phyloP scores from a whole-genome alignment of 164 flowering plant genomes.

The Chimonanthus praecox region DNA sequence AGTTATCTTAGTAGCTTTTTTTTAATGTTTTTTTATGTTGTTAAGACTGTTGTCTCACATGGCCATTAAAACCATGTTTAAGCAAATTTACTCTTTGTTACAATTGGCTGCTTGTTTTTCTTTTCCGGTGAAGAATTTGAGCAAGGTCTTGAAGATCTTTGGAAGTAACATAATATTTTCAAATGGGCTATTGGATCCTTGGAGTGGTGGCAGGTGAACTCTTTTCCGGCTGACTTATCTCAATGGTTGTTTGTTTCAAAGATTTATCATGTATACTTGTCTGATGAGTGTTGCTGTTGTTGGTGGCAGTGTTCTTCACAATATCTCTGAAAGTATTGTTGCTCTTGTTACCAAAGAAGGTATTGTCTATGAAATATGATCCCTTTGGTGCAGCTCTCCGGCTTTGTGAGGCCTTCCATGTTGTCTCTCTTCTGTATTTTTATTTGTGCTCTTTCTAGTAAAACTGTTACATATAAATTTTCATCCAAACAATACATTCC shows the following conservation, averaged over 20 bases:
- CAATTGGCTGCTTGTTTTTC: not conserved
- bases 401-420: no score
- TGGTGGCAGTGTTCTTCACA: conserved; percentile 68
- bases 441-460: no score
- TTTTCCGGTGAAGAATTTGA: conserved; percentile 46
- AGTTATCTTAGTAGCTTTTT: not conserved
- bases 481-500: no score
- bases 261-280: conserved; percentile 2
- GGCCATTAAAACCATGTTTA: not conserved
- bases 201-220: conserved; percentile 91
- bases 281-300: not conserved
- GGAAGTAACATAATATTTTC: conserved; percentile 96
- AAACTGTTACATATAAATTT: no score
- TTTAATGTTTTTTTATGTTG: not conserved
- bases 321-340: conserved; percentile 67
- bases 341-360: conserved; percentile 84
- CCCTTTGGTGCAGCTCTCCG: no score
- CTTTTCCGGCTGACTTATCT: conserved; percentile 1
- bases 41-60: not conserved
- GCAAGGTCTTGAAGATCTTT: conserved; percentile 37
- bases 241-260: not conserved
- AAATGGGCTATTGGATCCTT: conserved; percentile 91
- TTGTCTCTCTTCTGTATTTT: no score
- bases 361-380: conserved; percentile 12
- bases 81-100: not conserved